These are phyloP conservation scores for Suillus tomentosus DNA, from an alignment of 768 basidiomycete genomes.

Conservation along the genomic window DNA sequence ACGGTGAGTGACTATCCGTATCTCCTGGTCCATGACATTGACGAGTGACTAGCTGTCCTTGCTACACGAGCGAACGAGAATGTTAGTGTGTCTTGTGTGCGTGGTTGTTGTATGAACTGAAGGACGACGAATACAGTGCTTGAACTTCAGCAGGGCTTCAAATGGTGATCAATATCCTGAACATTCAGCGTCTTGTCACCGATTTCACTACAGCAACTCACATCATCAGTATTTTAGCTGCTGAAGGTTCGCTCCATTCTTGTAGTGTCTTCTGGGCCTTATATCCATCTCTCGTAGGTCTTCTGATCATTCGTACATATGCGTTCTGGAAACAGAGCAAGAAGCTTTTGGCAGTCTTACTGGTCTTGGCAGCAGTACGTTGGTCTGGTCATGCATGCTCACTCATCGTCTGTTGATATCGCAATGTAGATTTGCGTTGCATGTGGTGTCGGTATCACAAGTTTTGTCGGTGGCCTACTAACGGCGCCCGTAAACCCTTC, in stretches of 20 bases:
- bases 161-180: neutral
- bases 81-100: neutral
- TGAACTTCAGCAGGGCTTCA: neutral
- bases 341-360: neutral
- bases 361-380: constrained; percentile 10
- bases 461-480: neutral
- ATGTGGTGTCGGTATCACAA: neutral
- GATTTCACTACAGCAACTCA: neutral
- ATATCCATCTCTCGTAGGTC: neutral
- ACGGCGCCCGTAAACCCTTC: neutral
- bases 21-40: neutral
- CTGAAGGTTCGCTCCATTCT: neutral
- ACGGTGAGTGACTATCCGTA: constrained; percentile 1
- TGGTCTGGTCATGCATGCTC: neutral
- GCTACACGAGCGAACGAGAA: neutral
- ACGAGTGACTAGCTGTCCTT: neutral
- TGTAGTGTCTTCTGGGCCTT: neutral
- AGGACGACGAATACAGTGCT: neutral
- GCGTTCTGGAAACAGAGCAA: constrained; percentile 8
- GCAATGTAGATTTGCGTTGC: neutral
- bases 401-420: neutral
- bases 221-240: constrained; percentile 7
- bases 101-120: neutral
- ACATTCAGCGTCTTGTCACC: neutral
- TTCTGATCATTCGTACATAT: constrained; percentile 1